These are phyloP conservation scores for Macrocystidia cucumis DNA, from an alignment of 1,284 basidiomycete genomes.

Conservation along the genomic window DNA sequence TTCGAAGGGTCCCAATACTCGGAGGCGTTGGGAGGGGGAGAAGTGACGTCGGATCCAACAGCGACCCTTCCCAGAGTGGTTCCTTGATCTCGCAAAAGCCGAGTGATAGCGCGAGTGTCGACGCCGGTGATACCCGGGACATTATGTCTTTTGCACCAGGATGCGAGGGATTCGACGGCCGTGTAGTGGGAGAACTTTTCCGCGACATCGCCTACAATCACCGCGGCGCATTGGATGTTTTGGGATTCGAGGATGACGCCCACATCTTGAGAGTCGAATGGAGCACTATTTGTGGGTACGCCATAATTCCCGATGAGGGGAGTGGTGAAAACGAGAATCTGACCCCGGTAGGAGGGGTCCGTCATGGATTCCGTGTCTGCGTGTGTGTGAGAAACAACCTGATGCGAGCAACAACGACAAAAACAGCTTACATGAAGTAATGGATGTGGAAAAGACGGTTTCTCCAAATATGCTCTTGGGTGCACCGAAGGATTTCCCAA, in stretches of 20 bases:
- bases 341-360: slow-evolving; percentile 96
- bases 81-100: slow-evolving; percentile 91
- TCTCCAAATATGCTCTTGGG: slow-evolving; percentile 89
- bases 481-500: slow-evolving; percentile 86
- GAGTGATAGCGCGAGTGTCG: slow-evolving; percentile 95
- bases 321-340: slow-evolving; percentile 97
- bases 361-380: slow-evolving; percentile 99
- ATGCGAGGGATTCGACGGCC: slow-evolving; percentile 88
- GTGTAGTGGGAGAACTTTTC: slow-evolving; percentile 94
- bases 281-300: slow-evolving; percentile 78
- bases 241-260: slow-evolving; percentile 89
- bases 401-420: neutral
- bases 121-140: slow-evolving; percentile 95
- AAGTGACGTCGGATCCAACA: slow-evolving; percentile 68
- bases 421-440: slow-evolving; percentile 80
- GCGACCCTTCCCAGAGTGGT: slow-evolving; percentile 93
- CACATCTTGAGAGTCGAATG: slow-evolving; percentile 74
- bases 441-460: slow-evolving; percentile 98
- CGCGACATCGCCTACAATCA: slow-evolving; percentile 93
- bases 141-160: slow-evolving; percentile 89
- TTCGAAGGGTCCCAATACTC: slow-evolving; percentile 91
- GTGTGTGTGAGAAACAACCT: slow-evolving; percentile 6
- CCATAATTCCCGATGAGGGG: slow-evolving; percentile 99
- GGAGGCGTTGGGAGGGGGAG: slow-evolving; percentile 48
- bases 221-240: slow-evolving; percentile 85